Evolutionary conservation across 139 green algal species (phyloP).

Genomic region (Desmodesmus armatus): DNA sequence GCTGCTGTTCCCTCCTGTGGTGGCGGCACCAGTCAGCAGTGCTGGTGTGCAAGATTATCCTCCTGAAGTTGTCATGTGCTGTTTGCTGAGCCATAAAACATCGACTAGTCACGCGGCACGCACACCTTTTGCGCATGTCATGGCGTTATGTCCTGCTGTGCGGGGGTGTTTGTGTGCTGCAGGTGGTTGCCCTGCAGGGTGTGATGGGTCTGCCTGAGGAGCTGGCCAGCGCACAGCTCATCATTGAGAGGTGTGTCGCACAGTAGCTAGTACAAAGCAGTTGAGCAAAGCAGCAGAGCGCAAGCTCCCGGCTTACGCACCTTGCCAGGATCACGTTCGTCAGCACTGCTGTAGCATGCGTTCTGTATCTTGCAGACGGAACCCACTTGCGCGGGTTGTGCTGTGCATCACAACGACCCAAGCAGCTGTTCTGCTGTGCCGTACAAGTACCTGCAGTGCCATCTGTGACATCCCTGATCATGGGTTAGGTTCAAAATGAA

Average conservation of each 20-base stretch:
- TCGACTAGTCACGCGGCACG: too few species aligned
- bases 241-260: constrained; percentile 38
- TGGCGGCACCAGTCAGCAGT: neutral
- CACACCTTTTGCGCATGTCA: neutral
- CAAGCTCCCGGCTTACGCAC: neutral
- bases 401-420: too few species aligned
- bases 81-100: too few species aligned
- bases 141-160: neutral
- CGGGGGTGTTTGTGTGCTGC: neutral
- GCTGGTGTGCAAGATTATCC: neutral
- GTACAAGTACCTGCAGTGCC: too few species aligned
- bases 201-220: constrained; percentile 36
- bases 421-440: too few species aligned
- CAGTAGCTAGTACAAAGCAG: neutral
- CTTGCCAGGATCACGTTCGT: neutral
- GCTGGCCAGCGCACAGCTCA: constrained; percentile 22
- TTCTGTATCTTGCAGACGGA: too few species aligned
- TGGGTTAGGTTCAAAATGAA: too few species aligned
- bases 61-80: too few species aligned
- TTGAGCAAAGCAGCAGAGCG: neutral
- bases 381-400: too few species aligned
- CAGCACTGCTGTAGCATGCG: neutral
- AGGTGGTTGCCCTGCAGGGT: constrained; percentile 36
- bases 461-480: too few species aligned
- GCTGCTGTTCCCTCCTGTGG: neutral